phyloP scores from a whole-genome alignment of 2,329 filamentous ascomycete genomes.

The Fusarium begoniae region DNA sequence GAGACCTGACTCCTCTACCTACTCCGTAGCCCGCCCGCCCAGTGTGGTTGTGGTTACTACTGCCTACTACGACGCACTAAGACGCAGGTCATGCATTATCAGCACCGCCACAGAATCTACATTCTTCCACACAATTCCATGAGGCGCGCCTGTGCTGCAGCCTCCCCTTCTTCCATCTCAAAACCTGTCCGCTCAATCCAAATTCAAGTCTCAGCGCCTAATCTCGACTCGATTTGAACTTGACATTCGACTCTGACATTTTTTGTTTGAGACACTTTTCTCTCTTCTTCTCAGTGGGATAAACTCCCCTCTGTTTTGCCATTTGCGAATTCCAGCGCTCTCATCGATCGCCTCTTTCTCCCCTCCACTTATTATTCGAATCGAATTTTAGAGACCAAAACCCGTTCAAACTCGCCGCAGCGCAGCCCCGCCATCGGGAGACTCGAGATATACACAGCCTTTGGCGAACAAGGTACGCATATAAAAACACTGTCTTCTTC shows the following conservation, averaged over 20 bases:
- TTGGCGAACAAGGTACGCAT: constrained; percentile 41
- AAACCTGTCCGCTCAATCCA: constrained; percentile 36
- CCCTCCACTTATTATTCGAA: constrained; percentile 39
- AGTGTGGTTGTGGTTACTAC: background rate
- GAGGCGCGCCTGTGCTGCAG: constrained; percentile 50
- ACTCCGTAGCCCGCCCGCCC: background rate
- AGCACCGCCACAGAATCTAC: constrained; percentile 53
- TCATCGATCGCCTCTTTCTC: background rate
- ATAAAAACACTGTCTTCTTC: background rate
- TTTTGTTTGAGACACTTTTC: constrained; percentile 30
- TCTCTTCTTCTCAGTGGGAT: constrained; percentile 15
- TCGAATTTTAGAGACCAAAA: constrained; percentile 36
- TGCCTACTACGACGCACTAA: constrained; percentile 10
- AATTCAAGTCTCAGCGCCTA: constrained; percentile 34
- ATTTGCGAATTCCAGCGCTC: constrained; percentile 6
- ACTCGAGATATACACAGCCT: constrained; percentile 34
- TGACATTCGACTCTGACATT: constrained; percentile 15
- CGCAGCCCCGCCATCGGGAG: constrained; percentile 41
- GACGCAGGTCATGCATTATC: constrained; percentile 43
- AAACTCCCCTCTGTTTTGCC: background rate
- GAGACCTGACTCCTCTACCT: constrained; percentile 1
- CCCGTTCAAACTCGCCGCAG: constrained; percentile 38
- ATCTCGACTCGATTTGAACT: constrained; percentile 33
- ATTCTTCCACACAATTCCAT: constrained; percentile 55
- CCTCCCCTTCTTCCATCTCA: constrained; percentile 43